Base-by-base conservation (phyloP, 768 basidiomycete species). In the Amanita molliuscula region DNA sequence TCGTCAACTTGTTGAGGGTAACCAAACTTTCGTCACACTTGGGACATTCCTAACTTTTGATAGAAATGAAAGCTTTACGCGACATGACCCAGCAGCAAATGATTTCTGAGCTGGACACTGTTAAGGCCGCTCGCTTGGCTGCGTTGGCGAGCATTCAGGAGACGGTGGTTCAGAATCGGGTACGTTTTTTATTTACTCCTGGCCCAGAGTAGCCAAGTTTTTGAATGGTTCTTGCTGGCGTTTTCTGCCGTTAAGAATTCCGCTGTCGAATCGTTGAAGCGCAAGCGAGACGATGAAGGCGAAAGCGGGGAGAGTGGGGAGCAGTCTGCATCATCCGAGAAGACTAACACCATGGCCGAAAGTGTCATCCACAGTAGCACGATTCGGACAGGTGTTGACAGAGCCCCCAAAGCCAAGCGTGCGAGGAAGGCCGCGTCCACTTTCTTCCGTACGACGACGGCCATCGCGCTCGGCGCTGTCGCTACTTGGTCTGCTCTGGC, bases 401-500 rank as follows among this genome's bases (percentile, higher is more conserved):
- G 55, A 46, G 54, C 40, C 53, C 57, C 62, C 36, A 62, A 67
- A 4, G 61, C 57, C 33, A 82, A 81, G 57, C 74, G 82, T 10
- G 65, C 68, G 1, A 66, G 73, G 54, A 71, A 65, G 40, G 60
- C 76, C 20, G 72, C 65, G 16, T 59, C 64, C 28, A 66, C 70
- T 4, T 65, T 79, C 31, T 73, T 69, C 34, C 78, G 78, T 41
- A 85, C 84, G 5, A 76, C 79, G 6, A 75, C 80, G 3, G 79
- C 77, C 15, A 74, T 81, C 28, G 74, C 76, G 0, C 63, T 88
- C 35, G 85, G 85, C 21, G 85, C 83, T 11, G 78, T 81, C 10
- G 80, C 78, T 3, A 74, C 84, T 2, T 88, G 85, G 85, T 77
- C 80, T 15, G 82, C 82, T 21, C 63, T 88, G 51, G 85, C 85